phyloP scores from a whole-genome alignment of 2,329 filamentous ascomycete species.

The Paecilomyces niveus region DNA sequence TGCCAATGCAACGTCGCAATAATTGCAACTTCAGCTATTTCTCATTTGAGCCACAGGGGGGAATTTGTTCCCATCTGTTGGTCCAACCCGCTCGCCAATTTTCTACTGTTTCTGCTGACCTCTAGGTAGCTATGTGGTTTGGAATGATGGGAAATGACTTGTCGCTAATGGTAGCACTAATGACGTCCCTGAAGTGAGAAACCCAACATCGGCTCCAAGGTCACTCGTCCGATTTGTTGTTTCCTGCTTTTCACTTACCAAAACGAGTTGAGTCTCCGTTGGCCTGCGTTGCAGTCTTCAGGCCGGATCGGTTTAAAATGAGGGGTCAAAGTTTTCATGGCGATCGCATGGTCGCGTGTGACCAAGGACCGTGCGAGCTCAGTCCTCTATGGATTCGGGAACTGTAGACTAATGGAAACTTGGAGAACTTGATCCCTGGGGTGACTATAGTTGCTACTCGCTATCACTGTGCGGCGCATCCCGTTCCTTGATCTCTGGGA shows the following conservation, averaged over 20 bases:
- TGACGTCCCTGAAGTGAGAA: too few relatives aligned
- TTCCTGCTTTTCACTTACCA: background rate
- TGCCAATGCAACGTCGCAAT: background rate
- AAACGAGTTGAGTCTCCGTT: background rate
- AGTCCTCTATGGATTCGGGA: background rate
- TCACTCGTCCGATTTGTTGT: background rate
- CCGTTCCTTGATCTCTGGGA: background rate
- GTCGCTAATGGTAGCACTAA: too few relatives aligned
- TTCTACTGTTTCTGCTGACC: background rate
- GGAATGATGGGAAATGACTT: background rate
- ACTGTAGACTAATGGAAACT: background rate
- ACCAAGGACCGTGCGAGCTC: background rate
- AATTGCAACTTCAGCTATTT: background rate
- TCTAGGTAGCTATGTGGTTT: background rate
- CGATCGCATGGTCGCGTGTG: background rate
- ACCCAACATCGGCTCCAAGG: background rate
- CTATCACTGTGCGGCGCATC: background rate
- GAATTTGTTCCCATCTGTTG: background rate
- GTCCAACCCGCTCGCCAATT: background rate
- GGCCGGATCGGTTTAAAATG: background rate
- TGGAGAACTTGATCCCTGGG: background rate
- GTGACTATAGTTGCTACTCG: background rate
- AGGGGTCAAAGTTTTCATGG: background rate
- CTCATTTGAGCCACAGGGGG: background rate
- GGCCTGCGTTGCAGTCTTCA: background rate